These are phyloP conservation scores for Cucurbitaria berberidis DNA, from an alignment of 2,329 filamentous ascomycete genomes.

Conservation along the genomic window DNA sequence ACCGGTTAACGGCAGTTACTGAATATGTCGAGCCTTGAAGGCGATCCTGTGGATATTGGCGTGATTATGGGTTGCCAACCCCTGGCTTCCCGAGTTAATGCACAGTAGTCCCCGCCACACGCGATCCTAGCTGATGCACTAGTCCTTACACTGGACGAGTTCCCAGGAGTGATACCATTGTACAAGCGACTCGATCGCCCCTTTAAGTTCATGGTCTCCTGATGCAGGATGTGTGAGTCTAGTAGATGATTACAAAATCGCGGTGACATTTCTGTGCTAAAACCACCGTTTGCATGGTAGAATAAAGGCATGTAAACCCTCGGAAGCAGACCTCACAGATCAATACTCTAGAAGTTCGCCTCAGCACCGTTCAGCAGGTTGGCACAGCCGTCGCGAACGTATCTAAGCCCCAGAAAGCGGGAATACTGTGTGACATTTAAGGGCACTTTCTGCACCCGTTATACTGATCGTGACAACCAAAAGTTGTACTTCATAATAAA, in stretches of 20 bases:
- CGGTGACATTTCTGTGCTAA: neutral
- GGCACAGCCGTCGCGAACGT: no score
- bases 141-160: neutral
- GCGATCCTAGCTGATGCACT: neutral
- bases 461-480: neutral
- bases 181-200: neutral
- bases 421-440: no score
- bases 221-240: slow-evolving; percentile 1
- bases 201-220: slow-evolving; percentile 6
- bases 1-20: neutral
- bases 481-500: neutral
- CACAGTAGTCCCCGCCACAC: neutral
- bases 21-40: neutral
- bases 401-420: no score
- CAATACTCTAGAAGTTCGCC: no score
- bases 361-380: no score
- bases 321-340: no score
- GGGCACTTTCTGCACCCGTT: neutral
- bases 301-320: neutral
- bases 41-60: neutral
- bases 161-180: neutral
- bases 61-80: neutral
- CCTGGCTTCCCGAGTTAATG: neutral
- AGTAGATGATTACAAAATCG: neutral
- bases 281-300: neutral